Evolutionary conservation across 805 yeast genomes (phyloP).

Genomic region (Saccharomycopsis fermentans): DNA sequence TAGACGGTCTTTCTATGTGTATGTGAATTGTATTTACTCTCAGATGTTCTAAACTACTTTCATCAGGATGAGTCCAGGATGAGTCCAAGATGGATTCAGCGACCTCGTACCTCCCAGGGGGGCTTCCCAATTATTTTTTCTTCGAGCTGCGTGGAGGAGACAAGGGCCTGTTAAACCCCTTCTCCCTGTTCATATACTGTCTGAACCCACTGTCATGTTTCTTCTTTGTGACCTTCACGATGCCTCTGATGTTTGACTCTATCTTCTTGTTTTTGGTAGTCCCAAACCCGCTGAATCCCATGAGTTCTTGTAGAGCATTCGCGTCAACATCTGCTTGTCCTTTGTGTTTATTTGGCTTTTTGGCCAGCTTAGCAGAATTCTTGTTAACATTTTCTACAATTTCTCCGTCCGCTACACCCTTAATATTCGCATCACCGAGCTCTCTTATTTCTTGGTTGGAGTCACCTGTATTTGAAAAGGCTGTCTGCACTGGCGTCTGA

Average conservation of each 20-base stretch:
- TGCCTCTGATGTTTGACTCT: conserved; percentile 35
- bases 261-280: conserved; percentile 51
- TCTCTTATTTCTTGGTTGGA: neutral
- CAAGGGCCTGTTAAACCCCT: conserved; percentile 45
- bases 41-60: too few relatives aligned
- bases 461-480: neutral
- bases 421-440: too few relatives aligned
- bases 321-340: neutral
- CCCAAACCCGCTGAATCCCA: conserved; percentile 51
- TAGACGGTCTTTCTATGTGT: too few relatives aligned
- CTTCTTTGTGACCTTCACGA: conserved; percentile 30
- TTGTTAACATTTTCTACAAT: too few relatives aligned
- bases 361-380: neutral
- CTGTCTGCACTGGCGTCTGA: neutral
- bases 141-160: conserved; percentile 29
- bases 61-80: too few relatives aligned
- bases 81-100: too few relatives aligned
- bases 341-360: neutral
- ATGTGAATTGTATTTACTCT: too few relatives aligned
- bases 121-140: neutral
- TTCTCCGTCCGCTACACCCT: too few relatives aligned
- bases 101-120: too few relatives aligned
- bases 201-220: conserved; percentile 35
- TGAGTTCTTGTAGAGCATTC: conserved; percentile 30
- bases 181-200: conserved; percentile 49